Base-by-base conservation (phyloP, 805 yeast species). In the Diddensiella caesifluorescens region DNA sequence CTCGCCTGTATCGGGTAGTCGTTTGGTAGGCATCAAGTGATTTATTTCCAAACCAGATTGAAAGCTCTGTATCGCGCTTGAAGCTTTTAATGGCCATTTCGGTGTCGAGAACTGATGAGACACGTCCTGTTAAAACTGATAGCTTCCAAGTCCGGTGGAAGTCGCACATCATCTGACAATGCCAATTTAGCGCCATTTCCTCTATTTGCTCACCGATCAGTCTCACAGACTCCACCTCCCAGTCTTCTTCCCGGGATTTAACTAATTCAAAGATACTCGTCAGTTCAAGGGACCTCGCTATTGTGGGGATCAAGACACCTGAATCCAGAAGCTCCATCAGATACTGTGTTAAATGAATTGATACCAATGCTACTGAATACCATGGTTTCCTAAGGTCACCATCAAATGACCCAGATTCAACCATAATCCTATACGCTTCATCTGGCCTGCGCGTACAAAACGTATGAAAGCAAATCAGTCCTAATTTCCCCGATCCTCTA, bases 301-400 rank as follows among this genome's bases (percentile, higher is more conserved):
- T n/a, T n/a, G n/a, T n/a, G n/a, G n/a, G n/a, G n/a, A n/a, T n/a
- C n/a, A n/a, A n/a, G n/a, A n/a, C n/a, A n/a, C n/a, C n/a, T n/a
- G 18, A 41, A 44, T n/a, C 47, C 26, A 49, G 16, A 28, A 45
- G 30, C 5, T 34, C 42, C 7, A 41, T 13, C 7, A 51, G 12
- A 23, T 39, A 44, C 22, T 34, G 47, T n/a, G 51, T 47, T 15
- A 61, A 10, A n/a, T 59, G 57, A 28, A 61, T 61, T 3, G 64
- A 59, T 2, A 56, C 57, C 18, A 61, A 48, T 3, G 64, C 65
- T n/a, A 54, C 37, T 4, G 63, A 54, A 39, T 61, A 61, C 64
- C 65, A 61, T 6, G 57, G 57, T 19, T 45, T 46, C 10, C 23
- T 29, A 7, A 29, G 12, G 27, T 19, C 41, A n/a, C 38, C 44